These are phyloP conservation scores for Coemansia aciculifera DNA, from an alignment of 192 early-diverging fungal genomes.

Conservation along the genomic window DNA sequence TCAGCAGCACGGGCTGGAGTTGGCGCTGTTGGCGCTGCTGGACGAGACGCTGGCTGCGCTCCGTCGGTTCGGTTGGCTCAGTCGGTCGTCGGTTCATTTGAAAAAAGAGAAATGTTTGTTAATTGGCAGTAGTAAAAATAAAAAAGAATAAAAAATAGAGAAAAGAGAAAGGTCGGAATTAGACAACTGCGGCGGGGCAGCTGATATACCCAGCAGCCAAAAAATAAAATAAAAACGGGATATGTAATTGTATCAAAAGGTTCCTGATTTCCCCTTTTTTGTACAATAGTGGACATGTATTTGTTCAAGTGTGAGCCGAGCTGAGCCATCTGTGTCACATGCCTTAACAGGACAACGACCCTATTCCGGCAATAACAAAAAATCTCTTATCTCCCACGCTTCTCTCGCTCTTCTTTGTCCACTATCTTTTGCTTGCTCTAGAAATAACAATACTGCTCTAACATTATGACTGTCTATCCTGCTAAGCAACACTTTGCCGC, in stretches of 20 bases:
- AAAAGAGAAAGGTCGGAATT: not conserved
- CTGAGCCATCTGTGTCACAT: slow-evolving; percentile 5
- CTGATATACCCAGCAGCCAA: not conserved
- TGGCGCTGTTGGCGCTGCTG: slow-evolving; percentile 7
- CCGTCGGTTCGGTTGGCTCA: not conserved
- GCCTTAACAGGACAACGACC: not conserved
- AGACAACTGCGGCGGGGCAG: not conserved
- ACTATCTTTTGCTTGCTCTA: not conserved
- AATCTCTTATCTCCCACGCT: not conserved
- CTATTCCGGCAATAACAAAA: not conserved
- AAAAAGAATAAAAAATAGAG: not conserved
- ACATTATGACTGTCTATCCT: slow-evolving; percentile 48
- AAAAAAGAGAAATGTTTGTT: not conserved
- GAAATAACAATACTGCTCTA: not conserved
- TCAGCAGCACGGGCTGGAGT: not conserved
- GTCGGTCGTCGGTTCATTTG: not conserved
- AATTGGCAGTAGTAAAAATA: not conserved
- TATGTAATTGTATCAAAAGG: not conserved
- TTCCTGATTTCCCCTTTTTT: not conserved
- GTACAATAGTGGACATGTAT: not conserved
- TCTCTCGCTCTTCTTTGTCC: not conserved
- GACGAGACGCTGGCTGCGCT: not conserved
- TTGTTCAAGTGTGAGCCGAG: not conserved
- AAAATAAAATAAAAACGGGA: not conserved
- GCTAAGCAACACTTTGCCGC: slow-evolving; percentile 65